These are phyloP conservation scores for Pulicaria dysenterica DNA, from an alignment of 129 eudicot genomes.

Conservation along the genomic window DNA sequence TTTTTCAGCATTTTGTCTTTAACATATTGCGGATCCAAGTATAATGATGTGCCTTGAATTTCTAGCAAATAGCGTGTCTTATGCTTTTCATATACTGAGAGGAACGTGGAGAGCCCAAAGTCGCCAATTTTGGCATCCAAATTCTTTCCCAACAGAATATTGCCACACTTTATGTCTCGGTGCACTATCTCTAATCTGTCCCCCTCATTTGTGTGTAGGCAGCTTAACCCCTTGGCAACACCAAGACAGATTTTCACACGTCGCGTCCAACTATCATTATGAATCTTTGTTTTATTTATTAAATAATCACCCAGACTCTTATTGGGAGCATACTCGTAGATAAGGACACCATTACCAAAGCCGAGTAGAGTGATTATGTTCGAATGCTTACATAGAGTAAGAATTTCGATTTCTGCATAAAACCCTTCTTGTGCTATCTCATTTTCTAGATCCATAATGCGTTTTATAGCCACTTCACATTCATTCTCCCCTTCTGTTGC, in stretches of 20 bases:
- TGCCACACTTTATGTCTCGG: conserved; percentile 1
- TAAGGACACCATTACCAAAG: background rate
- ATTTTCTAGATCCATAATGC: background rate
- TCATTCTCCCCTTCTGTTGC: background rate
- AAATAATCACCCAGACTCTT: conserved; percentile 1
- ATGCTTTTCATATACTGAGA: background rate
- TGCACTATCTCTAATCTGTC: background rate
- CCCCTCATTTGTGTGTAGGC: background rate
- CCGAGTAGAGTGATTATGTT: conserved; percentile 18
- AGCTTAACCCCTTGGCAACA: conserved; percentile 4
- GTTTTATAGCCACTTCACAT: conserved; percentile 2
- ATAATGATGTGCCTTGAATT: background rate
- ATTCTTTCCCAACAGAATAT: conserved; percentile 7
- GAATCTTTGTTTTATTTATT: background rate
- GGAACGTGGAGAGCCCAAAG: conserved; percentile 15
- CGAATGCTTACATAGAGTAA: conserved; percentile 7
- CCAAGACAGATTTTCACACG: conserved; percentile 12
- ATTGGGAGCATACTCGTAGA: conserved; percentile 14
- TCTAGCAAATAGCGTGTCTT: too few species aligned
- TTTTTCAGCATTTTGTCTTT: background rate
- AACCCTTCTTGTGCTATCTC: conserved; percentile 1
- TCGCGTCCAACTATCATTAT: conserved; percentile 6
- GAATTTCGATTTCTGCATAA: conserved; percentile 10
- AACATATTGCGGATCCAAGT: background rate
- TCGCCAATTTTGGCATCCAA: conserved; percentile 1